phyloP scores from a whole-genome alignment of 192 early-diverging fungal species.

The Coemansia sp. region DNA sequence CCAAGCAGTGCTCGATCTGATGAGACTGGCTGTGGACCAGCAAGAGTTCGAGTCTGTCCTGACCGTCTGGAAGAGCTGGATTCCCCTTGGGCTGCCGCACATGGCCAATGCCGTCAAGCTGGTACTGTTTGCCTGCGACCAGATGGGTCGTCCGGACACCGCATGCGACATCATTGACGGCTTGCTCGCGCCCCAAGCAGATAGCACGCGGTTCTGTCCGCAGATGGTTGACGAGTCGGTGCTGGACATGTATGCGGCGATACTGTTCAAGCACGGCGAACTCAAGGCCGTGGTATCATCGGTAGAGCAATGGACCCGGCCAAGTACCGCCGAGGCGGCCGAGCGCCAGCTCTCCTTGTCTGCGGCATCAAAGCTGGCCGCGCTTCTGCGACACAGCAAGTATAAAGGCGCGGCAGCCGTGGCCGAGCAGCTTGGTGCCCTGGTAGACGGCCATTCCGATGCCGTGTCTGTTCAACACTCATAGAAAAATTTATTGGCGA shows the following conservation, averaged over 20 bases:
- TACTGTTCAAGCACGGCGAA: slow-evolving; percentile 24
- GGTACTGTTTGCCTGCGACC: slow-evolving; percentile 39
- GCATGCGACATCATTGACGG: slow-evolving; percentile 21
- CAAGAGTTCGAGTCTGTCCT: slow-evolving; percentile 15
- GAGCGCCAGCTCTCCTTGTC: slow-evolving; percentile 13
- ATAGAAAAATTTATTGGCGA: no score
- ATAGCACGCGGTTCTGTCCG: slow-evolving; percentile 1
- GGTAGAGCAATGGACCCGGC: slow-evolving; percentile 16
- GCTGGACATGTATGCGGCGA: slow-evolving; percentile 30
- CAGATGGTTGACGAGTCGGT: slow-evolving; percentile 15
- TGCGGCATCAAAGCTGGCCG: slow-evolving; percentile 11
- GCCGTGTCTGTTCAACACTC: no score
- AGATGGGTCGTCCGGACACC: slow-evolving; percentile 14
- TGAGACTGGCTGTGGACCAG: slow-evolving; percentile 11
- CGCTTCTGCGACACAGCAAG: slow-evolving; percentile 8
- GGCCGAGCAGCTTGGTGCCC: slow-evolving; percentile 10
- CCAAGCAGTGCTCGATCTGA: slow-evolving; percentile 11
- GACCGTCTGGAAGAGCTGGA: slow-evolving; percentile 35
- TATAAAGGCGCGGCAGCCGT: slow-evolving; percentile 5
- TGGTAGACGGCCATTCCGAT: slow-evolving; percentile 28
- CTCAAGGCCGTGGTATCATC: slow-evolving; percentile 11
- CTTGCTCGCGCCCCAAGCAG: slow-evolving; percentile 5
- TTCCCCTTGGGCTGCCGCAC: slow-evolving; percentile 4
- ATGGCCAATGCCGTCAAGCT: slow-evolving; percentile 7
- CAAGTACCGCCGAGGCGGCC: background rate